Base-by-base conservation (phyloP, 1,284 basidiomycete species). In the Trametes hirsuta region DNA sequence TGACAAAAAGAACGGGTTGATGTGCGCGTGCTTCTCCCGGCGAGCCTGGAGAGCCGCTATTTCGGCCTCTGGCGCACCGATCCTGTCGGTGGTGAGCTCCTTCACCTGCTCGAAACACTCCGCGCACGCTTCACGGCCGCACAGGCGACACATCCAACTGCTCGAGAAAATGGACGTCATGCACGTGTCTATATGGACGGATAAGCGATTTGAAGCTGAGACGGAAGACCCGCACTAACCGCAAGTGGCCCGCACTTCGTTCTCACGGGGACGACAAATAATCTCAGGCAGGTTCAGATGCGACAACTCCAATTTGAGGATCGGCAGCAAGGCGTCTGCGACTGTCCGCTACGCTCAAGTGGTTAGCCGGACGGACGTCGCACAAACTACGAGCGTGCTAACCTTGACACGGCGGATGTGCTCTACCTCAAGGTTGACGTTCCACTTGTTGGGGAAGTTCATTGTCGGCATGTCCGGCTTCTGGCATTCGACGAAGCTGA, bases 121-220 rank as follows among this genome's bases (percentile, higher is more conserved):
- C 0, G 87, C 80, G 71, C 95, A 98, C 15, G 91, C 88, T 74
- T 97, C 96, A 14, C 93, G 86, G 1, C 94, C 95, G 72, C 95
- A 98, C n/a, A 84, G 72, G 9, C 86, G 81, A 74, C 95, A 98
- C 82, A 95, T 91, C 86, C 90, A 97, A 59, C 87, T 92, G 58
- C 88, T 88, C 6, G 90, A 90, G 73, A 97, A 97, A 60, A 98
- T 87, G 14, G 93, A 94, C 3, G 94, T 95, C 77, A 92, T 90
- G 74, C 96, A 98, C 2, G 91, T 94, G 75, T 98, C 94, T 94
- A 69, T 21, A 5, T 30, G 18, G 18, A 22, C 24, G 30, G 55
- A 46, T 64, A 30, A 58, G 53, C 59, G 61, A 56, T 34, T 6
- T 55, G 55, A 36, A 59, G 55, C 47, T 49, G 44, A 68, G 48